Evolutionary conservation across 768 basidiomycete genomes (phyloP), one percentile per base, ranked within the genome.

Genomic region (Chalciporus sphaerocephalus): DNA sequence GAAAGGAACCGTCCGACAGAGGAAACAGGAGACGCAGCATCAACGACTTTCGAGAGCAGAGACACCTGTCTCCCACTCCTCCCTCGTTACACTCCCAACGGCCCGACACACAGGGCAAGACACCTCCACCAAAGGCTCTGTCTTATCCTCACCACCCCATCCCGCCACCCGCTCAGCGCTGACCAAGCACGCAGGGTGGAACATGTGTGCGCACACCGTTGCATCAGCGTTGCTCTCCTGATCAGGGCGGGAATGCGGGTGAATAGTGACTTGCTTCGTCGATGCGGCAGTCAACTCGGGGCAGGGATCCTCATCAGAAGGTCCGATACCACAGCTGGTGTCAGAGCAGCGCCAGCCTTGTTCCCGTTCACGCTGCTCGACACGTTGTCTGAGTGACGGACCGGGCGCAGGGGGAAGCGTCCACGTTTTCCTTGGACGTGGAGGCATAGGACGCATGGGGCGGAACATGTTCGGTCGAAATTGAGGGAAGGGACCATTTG

Each of bases 111-210:
- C 75, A 1, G 85, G 82, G 61, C 88, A 90, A 15, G 78, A 76
- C n/a, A 88, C 84, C 58, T 85, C 79, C 0, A 87, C 79, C 17
- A 58, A 57, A 12, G 59, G 62, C 18, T 58, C 62, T 36, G 69
- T 62, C 43, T 60, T 64, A 25, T 68, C 72, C 42, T 77, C 73
- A 11, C 69, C 74, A 18, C 81, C 83, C 67, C 75, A 77, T n/a
- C 82, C 70, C 11, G 83, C 76, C 13, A 71, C 82, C 49, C 79
- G 80, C 72, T 69, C 87, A 48, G 74, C 81, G 65, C 60, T 75
- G 38, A 91, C 86, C 32, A 91, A 58, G 64, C 88, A 91, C 44
- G 78, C 62, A 8, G 79, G 74, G 56, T 91, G 88, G 73, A 90
- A 90, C 36, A 57, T 67, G 64, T 91, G 88, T 27, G 58, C 48